Percentiles rank a stretch among this genome's conserved stretches.
These are phyloP conservation scores for Aquanectria penicillioides DNA, from an alignment of 2,329 filamentous ascomycete species.

Conservation along the genomic window DNA sequence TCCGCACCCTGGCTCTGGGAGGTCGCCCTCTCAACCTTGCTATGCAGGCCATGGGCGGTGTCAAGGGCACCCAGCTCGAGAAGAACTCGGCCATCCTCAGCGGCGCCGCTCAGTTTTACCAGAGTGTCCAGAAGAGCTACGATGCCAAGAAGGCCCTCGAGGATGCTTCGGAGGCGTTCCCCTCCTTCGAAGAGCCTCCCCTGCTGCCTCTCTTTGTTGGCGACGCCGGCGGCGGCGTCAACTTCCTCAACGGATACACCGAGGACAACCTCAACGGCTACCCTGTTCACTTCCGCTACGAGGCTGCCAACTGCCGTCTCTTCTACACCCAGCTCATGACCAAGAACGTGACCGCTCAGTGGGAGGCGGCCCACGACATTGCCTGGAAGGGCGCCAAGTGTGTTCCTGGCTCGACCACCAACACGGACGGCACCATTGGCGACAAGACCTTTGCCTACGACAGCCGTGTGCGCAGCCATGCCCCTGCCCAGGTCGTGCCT, in stretches of 20 bases:
- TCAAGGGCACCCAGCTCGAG: slow-evolving; percentile 60
- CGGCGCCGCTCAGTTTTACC: slow-evolving; percentile 13
- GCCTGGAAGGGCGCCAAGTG: slow-evolving; percentile 32
- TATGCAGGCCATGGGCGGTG: slow-evolving; percentile 74
- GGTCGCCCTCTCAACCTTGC: slow-evolving; percentile 63
- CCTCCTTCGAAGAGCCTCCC: slow-evolving; percentile 25
- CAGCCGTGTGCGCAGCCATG: slow-evolving; percentile 32
- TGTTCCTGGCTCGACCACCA: slow-evolving; percentile 32
- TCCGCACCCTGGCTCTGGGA: slow-evolving; percentile 61
- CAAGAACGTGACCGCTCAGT: slow-evolving; percentile 60
- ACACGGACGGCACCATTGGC: slow-evolving; percentile 30
- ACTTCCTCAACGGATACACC: slow-evolving; percentile 32
- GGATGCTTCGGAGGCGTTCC: slow-evolving; percentile 24
- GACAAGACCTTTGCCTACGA: slow-evolving; percentile 29
- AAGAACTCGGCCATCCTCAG: slow-evolving; percentile 21
- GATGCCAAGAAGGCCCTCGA: slow-evolving; percentile 15
- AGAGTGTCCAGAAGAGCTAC: slow-evolving; percentile 23
- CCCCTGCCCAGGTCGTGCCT: slow-evolving; percentile 28
- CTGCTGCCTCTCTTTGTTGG: slow-evolving; percentile 49
- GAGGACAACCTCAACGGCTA: slow-evolving; percentile 37
- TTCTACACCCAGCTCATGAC: slow-evolving; percentile 67
- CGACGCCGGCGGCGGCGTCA: slow-evolving; percentile 29
- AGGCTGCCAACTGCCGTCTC: slow-evolving; percentile 69
- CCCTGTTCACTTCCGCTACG: slow-evolving; percentile 65
- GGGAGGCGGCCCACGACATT: slow-evolving; percentile 48